Base-by-base conservation (phyloP, 2,329 filamentous ascomycete genomes). In the Volutella citrinella region DNA sequence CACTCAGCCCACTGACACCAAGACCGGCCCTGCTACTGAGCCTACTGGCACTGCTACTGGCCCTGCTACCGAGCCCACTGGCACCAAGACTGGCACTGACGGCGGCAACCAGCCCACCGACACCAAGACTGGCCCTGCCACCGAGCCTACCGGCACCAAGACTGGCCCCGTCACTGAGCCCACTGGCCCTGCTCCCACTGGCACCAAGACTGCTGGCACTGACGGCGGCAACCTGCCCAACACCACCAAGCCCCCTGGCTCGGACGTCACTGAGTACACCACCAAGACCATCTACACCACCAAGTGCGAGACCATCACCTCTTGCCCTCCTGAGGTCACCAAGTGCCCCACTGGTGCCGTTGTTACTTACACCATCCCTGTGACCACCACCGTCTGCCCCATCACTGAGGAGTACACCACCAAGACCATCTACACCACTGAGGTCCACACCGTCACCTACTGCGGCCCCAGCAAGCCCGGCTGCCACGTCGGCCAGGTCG, bases 281-380 rank as follows among this genome's bases (percentile, higher is more conserved):
- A 45, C 48, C 32, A 43, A 45, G 14, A 52, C 50, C 28, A 45
- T 52, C 40, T 53, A 43, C 36, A 47, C 40, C 28, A 53, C 46
- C 31, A 43, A 40, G 32, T 38, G 38, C 28, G 38, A 51, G 34
- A 53, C 34, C 38, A 12, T 22, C 20, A 22, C 20, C 20, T 9
- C 8, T 8, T 22, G 20, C 20, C 20, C 20, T 22, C 20, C 20
- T 22, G 8, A 22, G 9, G 20, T 22, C 20, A 22, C 8, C 9
- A 22, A 22, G 9, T 22, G 20, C 20, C 20, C 20, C 12, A 12
- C 8, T 8, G 20, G 20, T 12, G 20, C 12, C 20, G 20, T 22
- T 22, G 20, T 22, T 12, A 22, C 20, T 12, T 8, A 22, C 9
- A 22, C 20, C 20, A 12, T 22, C 12, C 9, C 20, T 12, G 12